A percentile compares a stretch with the other conserved stretches of the same genome.
phyloP scores from a whole-genome alignment of 1,284 basidiomycete species.

The Pyrrhoderma lamaoense region DNA sequence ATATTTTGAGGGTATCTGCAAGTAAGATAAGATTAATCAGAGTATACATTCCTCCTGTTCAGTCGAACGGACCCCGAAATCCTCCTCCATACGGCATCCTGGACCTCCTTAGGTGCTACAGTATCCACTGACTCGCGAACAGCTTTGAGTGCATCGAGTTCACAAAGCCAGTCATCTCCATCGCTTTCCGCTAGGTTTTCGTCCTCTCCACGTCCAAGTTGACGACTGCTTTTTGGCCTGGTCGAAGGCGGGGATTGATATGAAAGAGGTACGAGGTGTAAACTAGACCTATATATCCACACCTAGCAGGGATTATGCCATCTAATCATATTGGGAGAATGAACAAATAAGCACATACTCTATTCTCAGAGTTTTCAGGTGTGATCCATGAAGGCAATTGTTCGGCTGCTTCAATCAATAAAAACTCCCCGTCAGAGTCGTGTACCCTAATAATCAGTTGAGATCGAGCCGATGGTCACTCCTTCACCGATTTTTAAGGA shows the following conservation, averaged over 20 bases:
- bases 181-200: conserved; percentile 33
- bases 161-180: conserved; percentile 47
- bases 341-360: conserved; percentile 44
- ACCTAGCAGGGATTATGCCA: conserved; percentile 44
- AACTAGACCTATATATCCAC: conserved; percentile 78
- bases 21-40: conserved; percentile 16
- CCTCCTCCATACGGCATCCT: conserved; percentile 58
- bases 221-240: conserved; percentile 34
- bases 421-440: conserved; percentile 93
- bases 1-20: conserved; percentile 69
- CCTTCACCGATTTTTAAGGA: conserved; percentile 6
- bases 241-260: conserved; percentile 60
- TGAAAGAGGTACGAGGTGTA: conserved; percentile 82
- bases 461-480: conserved; percentile 15
- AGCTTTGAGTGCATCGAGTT: conserved; percentile 59
- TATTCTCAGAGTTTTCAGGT: conserved; percentile 84
- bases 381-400: conserved; percentile 86
- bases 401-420: conserved; percentile 95
- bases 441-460: conserved; percentile 44
- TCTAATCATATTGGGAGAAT: conserved; percentile 27
- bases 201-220: conserved; percentile 45
- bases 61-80: conserved; percentile 49
- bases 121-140: conserved; percentile 54
- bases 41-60: background rate
- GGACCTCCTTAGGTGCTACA: conserved; percentile 49